Evolutionary conservation across 2,329 filamentous ascomycete species (phyloP).

Genomic region (Hypoxylon sp.): DNA sequence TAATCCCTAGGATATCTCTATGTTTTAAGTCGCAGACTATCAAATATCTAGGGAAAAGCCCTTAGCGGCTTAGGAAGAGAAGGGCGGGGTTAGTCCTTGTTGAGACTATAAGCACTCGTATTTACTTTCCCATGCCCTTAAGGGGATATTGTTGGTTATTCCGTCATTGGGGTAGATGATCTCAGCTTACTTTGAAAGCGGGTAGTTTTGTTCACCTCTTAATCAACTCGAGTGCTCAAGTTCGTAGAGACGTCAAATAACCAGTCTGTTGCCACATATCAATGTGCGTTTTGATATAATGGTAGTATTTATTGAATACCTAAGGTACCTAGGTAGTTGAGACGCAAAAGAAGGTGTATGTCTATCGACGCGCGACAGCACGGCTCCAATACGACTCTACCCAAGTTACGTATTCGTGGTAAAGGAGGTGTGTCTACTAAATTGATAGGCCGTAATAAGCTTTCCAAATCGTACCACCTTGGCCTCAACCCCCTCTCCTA

Average conservation of each 20-base stretch:
- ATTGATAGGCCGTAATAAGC: constrained; percentile 16
- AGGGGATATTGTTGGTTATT: no score
- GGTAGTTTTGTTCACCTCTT: no score
- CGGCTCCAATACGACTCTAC: not conserved
- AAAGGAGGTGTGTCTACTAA: constrained; percentile 8
- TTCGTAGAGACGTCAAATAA: no score
- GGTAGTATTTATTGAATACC: not conserved
- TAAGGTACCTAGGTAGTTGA: no score
- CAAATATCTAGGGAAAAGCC: not conserved
- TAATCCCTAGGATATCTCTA: not conserved
- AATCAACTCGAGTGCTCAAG: no score
- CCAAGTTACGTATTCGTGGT: not conserved
- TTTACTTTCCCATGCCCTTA: no score
- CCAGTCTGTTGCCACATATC: not conserved
- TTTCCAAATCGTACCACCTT: constrained; percentile 14
- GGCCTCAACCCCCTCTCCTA: constrained; percentile 10
- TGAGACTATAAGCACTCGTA: no score
- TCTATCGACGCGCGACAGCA: not conserved
- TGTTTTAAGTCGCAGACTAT: not conserved
- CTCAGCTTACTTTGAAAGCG: no score
- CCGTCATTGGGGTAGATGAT: no score
- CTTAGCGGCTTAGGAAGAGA: not conserved
- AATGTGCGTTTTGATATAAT: not conserved
- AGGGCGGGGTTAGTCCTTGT: constrained; percentile 10
- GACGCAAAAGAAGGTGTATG: not conserved